Evolutionary conservation across 495 filamentous ascomycete genomes (phyloP).

Genomic region (Penicillium canescens): DNA sequence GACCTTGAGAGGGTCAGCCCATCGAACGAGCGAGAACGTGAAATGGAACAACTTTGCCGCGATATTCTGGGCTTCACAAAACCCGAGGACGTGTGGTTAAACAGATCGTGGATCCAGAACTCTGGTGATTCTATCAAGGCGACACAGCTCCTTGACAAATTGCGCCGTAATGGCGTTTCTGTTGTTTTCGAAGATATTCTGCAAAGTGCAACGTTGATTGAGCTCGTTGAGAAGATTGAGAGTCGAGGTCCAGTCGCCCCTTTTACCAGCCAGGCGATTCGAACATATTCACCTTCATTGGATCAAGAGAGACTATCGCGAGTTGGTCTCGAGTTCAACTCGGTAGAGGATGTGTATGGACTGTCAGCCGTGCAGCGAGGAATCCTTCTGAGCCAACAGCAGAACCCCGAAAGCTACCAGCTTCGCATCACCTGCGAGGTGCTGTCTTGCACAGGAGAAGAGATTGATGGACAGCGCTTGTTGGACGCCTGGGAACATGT

Average conservation of each 20-base stretch:
- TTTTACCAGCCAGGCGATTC: neutral
- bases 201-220: neutral
- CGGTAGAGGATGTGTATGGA: slow-evolving; percentile 44
- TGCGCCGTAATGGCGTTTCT: neutral
- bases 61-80: neutral
- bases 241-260: neutral
- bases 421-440: slow-evolving; percentile 12
- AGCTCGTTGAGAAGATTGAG: neutral
- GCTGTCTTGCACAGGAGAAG: neutral
- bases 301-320: neutral
- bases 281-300: neutral
- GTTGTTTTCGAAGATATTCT: neutral
- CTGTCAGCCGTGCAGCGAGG: slow-evolving; percentile 44
- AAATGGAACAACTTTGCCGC: neutral
- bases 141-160: neutral
- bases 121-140: neutral
- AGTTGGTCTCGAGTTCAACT: neutral
- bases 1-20: neutral
- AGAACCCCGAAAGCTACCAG: slow-evolving; percentile 29
- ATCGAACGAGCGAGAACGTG: neutral
- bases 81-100: neutral
- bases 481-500: too few species aligned
- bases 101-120: neutral
- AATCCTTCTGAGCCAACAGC: slow-evolving; percentile 45
- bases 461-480: neutral